These are phyloP conservation scores for Xylariaceae sp. DNA, from an alignment of 2,329 filamentous ascomycete species.

Conservation along the genomic window DNA sequence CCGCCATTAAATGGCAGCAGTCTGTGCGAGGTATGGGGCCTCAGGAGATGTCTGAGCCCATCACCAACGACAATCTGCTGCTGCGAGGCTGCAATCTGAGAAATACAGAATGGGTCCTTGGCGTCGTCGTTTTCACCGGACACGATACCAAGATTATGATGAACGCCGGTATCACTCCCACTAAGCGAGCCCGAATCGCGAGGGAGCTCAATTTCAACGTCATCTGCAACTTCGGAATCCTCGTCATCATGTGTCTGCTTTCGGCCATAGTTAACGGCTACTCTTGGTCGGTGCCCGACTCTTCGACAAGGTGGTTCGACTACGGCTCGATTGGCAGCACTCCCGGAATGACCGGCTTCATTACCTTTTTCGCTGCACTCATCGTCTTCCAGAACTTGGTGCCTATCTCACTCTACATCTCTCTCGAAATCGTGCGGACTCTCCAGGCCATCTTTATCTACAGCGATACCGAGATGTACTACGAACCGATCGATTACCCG, in stretches of 20 bases:
- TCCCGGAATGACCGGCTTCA: slow-evolving; percentile 76
- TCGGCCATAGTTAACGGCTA: slow-evolving; percentile 79
- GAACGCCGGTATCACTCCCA: slow-evolving; percentile 91
- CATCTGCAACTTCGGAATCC: slow-evolving; percentile 87
- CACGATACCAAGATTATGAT: slow-evolving; percentile 99
- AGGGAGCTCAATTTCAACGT: slow-evolving; percentile 96
- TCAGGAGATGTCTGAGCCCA: slow-evolving; percentile 80
- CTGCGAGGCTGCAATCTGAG: slow-evolving; percentile 87
- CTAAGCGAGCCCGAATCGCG: slow-evolving; percentile 84
- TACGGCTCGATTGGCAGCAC: slow-evolving; percentile 72
- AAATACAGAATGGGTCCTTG: slow-evolving; percentile 94
- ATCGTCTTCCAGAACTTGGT: slow-evolving; percentile 98
- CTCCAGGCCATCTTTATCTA: slow-evolving; percentile 96
- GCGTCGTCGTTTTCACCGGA: slow-evolving; percentile 88
- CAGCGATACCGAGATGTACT: slow-evolving; percentile 94
- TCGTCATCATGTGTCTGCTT: slow-evolving; percentile 83
- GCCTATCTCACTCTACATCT: slow-evolving; percentile 95
- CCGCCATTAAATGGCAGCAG: slow-evolving; percentile 81
- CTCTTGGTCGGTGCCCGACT: slow-evolving; percentile 67
- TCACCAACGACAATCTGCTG: slow-evolving; percentile 90
- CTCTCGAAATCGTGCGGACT: slow-evolving; percentile 89
- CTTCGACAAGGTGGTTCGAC: slow-evolving; percentile 76
- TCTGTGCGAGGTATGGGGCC: slow-evolving; percentile 53
- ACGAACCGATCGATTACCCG: slow-evolving; percentile 85
- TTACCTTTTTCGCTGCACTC: slow-evolving; percentile 92